Base-by-base conservation (phyloP, 495 filamentous ascomycete genomes). In the Rusavskia elegans region DNA sequence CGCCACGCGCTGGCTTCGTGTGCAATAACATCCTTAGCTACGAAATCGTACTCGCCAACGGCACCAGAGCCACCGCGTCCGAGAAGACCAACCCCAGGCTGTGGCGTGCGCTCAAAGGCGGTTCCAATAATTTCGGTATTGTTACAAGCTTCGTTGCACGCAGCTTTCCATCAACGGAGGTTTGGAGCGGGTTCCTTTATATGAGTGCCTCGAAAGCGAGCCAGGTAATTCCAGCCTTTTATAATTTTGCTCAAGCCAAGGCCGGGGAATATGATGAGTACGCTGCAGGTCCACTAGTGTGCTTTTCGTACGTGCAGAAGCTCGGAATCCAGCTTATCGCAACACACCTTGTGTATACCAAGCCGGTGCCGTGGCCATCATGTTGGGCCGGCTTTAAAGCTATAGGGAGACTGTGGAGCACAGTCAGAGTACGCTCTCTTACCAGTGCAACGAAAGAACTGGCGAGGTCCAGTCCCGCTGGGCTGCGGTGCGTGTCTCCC, bases 341-440 rank as follows among this genome's bases (percentile, higher is more conserved):
- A 54, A 84, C 78, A 20, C 86, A 87, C 65, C 82, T 85, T 37
- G 84, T 85, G 46, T 75, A 80, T 52, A 87, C 86, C 57, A 70
- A 77, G 56, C 67, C 68, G 19, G 73, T 55, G 55, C 77, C 64
- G 83, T 87, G 81, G 74, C 67, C 49, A 68, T 74, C 67, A 50
- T 78, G 42, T 65, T 89, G 60, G 72, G 58, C 23, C 71, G 80
- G 39, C 36, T 67, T 67, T 52, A 25, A 20, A 44, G 57, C 58
- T 14, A 53, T 67, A 19, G 60, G 58, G 45, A 59, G 62, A 11
- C 29, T 67, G 44, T 66, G 60, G 62, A 66, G 55, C 40, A 62
- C 64, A 10, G 61, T 54, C 49, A 61, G 63, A 45, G 50, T 58
- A 37, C 64, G 59, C 49, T 65, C 55, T 19, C 57, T 65, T 10